Conservation (phyloP, 225 moss, liverwort and hornwort species). For the Polytrichum formosum region DNA sequence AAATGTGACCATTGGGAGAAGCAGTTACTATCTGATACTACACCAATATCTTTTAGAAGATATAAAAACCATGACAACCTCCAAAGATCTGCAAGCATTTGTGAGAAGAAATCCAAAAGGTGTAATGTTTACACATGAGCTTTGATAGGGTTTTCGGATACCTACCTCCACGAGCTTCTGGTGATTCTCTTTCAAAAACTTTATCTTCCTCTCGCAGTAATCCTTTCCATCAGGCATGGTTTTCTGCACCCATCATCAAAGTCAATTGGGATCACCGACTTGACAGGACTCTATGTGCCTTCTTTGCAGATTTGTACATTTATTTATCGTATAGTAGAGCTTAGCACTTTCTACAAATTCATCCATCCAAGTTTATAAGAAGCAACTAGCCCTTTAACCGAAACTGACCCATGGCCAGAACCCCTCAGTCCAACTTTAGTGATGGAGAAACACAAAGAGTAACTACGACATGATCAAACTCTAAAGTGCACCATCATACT, state of each 20-base stretch:
- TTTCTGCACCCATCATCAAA: slow-evolving; percentile 52
- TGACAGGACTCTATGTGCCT: neutral
- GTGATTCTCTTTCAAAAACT: slow-evolving; percentile 88
- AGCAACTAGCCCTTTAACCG: neutral
- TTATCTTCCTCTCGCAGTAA: slow-evolving; percentile 94
- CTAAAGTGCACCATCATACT: too few relatives aligned
- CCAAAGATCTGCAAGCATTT: too few relatives aligned
- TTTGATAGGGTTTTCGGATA: neutral
- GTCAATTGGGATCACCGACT: neutral
- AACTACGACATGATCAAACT: too few relatives aligned
- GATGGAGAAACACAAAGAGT: too few relatives aligned
- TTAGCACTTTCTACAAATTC: neutral
- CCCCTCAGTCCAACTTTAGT: neutral
- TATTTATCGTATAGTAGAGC: neutral
- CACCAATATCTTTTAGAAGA: too few relatives aligned
- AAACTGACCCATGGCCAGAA: neutral
- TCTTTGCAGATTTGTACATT: neutral
- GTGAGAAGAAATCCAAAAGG: too few relatives aligned
- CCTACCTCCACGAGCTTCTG: slow-evolving; percentile 92
- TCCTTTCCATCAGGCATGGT: slow-evolving; percentile 74
- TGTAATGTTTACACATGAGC: too few relatives aligned
- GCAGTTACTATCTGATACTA: neutral
- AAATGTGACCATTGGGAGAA: neutral
- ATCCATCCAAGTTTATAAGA: neutral
- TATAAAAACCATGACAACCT: too few relatives aligned